phyloP scores from a whole-genome alignment of 2,329 filamentous ascomycete species.

The Pseudohalonectria lignicola region DNA sequence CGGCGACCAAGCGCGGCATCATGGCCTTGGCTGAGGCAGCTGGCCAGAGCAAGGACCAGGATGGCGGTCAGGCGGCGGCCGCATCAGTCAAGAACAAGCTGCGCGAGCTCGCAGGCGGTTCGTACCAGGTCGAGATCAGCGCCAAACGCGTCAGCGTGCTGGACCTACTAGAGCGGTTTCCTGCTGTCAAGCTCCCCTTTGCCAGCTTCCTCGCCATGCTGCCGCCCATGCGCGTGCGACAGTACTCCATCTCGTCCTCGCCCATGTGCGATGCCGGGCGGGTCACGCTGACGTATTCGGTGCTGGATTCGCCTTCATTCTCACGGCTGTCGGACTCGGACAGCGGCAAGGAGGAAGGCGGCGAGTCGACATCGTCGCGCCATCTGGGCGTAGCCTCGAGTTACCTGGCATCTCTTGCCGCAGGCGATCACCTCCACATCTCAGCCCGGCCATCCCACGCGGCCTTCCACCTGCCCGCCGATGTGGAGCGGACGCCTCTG shows the following conservation, averaged over 20 bases:
- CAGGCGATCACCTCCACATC: constrained; percentile 35
- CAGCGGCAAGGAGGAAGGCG: not conserved
- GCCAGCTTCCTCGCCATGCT: constrained; percentile 59
- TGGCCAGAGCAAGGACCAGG: constrained; percentile 5
- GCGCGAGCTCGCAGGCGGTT: constrained; percentile 29
- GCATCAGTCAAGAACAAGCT: constrained; percentile 25
- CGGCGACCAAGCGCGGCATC: constrained; percentile 54
- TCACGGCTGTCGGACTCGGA: no score
- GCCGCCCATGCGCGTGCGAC: constrained; percentile 66
- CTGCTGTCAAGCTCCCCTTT: constrained; percentile 48
- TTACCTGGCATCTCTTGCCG: constrained; percentile 41
- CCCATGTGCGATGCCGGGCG: constrained; percentile 46
- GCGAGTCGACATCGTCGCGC: constrained; percentile 14
- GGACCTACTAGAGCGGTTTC: constrained; percentile 57
- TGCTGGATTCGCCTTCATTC: no score
- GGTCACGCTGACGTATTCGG: constrained; percentile 56
- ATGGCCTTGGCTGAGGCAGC: constrained; percentile 17
- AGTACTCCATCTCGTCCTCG: constrained; percentile 71
- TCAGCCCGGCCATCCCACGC: constrained; percentile 30
- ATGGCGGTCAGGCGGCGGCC: not conserved
- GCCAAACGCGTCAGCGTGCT: constrained; percentile 53
- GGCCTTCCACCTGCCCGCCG: constrained; percentile 36
- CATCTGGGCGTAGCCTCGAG: constrained; percentile 50
- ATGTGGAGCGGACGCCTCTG: constrained; percentile 33
- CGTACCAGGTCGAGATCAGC: constrained; percentile 35